Evolutionary conservation across 768 basidiomycete species (phyloP), one percentile per base, ranked within the genome.

Genomic region (Trametes villosa): DNA sequence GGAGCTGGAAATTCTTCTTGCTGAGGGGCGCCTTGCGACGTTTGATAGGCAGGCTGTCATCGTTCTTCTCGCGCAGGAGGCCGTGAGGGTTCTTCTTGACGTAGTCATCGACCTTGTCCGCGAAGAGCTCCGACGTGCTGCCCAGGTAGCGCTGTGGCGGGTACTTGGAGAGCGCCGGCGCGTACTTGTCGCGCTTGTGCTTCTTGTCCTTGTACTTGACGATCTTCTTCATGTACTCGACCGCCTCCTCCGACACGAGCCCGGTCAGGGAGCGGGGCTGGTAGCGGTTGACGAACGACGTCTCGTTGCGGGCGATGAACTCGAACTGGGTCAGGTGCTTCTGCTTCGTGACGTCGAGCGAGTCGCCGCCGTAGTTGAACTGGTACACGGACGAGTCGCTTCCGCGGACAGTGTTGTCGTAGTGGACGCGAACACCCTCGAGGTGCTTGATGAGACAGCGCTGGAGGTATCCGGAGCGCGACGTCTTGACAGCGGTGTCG

Each of bases 401-500:
- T 47, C 96, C 96, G 53, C 97, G 92, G 40, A 99, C 95, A 31
- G 96, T 98, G 73, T 98, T 88, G 75, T 99, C 97, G 74, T 99
- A 99, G 72, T 98, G 96, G 8, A 98, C 89, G 31, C 92, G 89
- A 54, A 98, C 86, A 48, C 96, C 97, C 74, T 99, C 97, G 54
- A 99, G 80, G 74, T 99, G 97, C 75, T 99, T 99, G 81, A 99
- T 96, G 66, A 99, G 80, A 77, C 97, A 98, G 47, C 97, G 86
- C 73, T 99, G 97, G 20, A 99, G 84, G 74, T 99, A 99, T 20
- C 97, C 97, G 4, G 97, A 98, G 55, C 97, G 94, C 63, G 91
- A 93, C 4, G 97, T 99, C 79, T 99, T 99, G 73, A 99, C 96
- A 36, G 97, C 97, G 6, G 97, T 99, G 71, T 99, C 97, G 70